Evolutionary conservation across 108 stramenopile genomes (phyloP), one percentile per base, ranked within the genome.

Genomic region (Epithemia pelagica): DNA sequence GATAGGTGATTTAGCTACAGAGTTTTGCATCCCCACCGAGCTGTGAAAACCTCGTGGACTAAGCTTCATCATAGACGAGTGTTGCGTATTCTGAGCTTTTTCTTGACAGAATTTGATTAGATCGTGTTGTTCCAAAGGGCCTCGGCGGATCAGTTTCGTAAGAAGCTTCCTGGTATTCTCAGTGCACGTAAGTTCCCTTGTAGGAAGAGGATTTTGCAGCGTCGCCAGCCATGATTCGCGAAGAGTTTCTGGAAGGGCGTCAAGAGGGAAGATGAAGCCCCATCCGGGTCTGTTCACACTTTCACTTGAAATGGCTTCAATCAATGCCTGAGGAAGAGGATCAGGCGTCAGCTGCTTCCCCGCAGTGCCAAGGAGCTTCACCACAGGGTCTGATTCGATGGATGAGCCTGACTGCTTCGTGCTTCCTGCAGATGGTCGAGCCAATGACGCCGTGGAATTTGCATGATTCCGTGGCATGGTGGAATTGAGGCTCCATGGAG

Each of bases 301-400:
- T 64, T 89, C 85, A 22, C 74, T 80, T 0, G 78, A 75, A 25
- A 94, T 66, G 57, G 86, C 82, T 68, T 87, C 84, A 32, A 94
- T 66, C 30, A 94, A 55, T 54, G 89, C 85, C 30, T 78, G 28
- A 0, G 74, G 31, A 30, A 1, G 54, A 21, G 25, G 26, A 58
- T 66, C 55, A n/a, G 27, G 27, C 21, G 30, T 62, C n/a, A 21
- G 27, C 10, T 69, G 56, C 10, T 37, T 52, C 28, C 57, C 37
- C 15, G 32, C 26, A 23, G 65, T 77, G 23, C 83, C 74, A n/a
- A 94, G 68, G 28, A 94, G 70, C 53, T 85, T 74, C 22, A 94
- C 81, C 27, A 94, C 82, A 3, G 92, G 89, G 79, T 94, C 92
- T 19, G 64, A 46, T 24, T 78, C 75, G 27, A 81, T 64, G 8